Evolutionary conservation across 805 yeast species (phyloP), one percentile per base, ranked within the genome.

Genomic region (Wickerhamomyces queroliae): DNA sequence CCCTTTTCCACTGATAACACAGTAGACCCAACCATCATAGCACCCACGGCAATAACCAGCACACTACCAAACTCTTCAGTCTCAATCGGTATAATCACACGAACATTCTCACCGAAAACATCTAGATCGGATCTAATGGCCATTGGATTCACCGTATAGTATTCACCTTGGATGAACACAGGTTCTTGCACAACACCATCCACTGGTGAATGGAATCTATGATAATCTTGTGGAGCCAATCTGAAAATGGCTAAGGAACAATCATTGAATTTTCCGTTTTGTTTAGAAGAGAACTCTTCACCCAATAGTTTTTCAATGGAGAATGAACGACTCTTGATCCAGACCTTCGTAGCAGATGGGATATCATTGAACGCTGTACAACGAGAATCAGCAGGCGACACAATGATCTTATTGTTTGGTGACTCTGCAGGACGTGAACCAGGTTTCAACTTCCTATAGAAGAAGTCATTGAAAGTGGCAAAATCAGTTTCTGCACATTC

Each of bases 11-110:
- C 81, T 0, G 91, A 80, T 22, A 91, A 59, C 0, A 88, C 73
- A 2, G 83, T 89, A 2, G 95, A 83, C 0, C 98, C 98, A 3
- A 91, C 99, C 97, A 91, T 89, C 98, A 93, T 91, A 0, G 99
- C 99, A 26, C 99, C 99, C 4, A 91, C 87, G 6, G 93, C 79
- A 18, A 88, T 76, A 63, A 86, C 71, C 45, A 84, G 65, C 16
- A 91, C 83, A 0, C 74, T 70, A 0, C 97, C 97, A 58, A 87
- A 90, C n/a, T 73, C 66, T 24, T 72, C 68, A 1, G 95, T 77
- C 23, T 83, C 76, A 17, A 91, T 79, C 0, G 95, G 89, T 2
- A 90, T 69, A 2, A 89, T 64, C 4, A 81, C 80, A 29, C 98
- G 70, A 1, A 86, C 80, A 53, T 91, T 91, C 51, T 90, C 97